Base-by-base conservation (phyloP, 1,139 yeast species). In the Yamadazyma pseudoaaseri region DNA sequence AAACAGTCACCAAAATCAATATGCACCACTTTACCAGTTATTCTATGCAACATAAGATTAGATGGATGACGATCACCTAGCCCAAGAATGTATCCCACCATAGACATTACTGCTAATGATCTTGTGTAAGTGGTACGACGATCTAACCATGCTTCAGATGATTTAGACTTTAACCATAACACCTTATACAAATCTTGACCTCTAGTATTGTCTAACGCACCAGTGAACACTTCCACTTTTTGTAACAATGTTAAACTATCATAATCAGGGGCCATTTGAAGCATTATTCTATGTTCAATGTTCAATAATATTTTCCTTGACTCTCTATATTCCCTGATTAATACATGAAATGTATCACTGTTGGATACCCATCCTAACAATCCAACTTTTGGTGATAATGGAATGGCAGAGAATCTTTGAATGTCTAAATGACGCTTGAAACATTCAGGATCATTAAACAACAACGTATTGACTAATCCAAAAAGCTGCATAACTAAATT, bases 1-100 rank as follows among this genome's bases (percentile, higher is more conserved):
- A 94, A 94, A 73, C 99, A 94, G 57, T 94, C 99, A 47, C 98
- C 99, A 60, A 92, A 94, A 70, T 94, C 99, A 62, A 94, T 90
- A 55, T 94, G 99, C 27, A 92, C 76, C 29, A 94, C 96, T 53
- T 90, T 89, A 42, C 99, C 99, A 0, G 97, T 87, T 34, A 81
- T 76, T 47, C 97, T 71, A 56, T 90, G 96, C 61, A 94, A 75
- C 97, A 94, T 87, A 62, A 94, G 73, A 53, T 94, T 94, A 20
- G 97, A 86, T 17, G 98, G 98, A 61, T 94, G 99, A 46, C 99
- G 79, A 58, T 94, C 99, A 39, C 99, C 99, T 18, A 94, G 70
- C 10, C 99, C 99, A 25, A 92, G 69, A 36, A 92, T 90, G 58
- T 92, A 92, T 1, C 98, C 98, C 29, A 85, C 96, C 97, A 92